phyloP scores from a whole-genome alignment of 108 stramenopile species.

The Mediolabrus comicus region DNA sequence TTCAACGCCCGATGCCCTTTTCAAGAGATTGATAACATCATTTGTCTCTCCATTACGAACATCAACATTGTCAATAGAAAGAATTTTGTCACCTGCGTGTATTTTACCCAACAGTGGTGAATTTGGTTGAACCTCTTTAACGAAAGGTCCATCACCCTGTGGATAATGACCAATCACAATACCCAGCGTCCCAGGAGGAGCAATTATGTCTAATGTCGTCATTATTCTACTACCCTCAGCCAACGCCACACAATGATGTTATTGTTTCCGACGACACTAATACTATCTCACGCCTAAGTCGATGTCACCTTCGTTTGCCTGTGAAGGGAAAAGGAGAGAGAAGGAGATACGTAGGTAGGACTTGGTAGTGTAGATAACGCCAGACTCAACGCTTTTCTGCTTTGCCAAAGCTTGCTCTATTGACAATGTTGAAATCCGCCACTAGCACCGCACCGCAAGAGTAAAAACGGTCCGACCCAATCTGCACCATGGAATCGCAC shows the following conservation, averaged over 20 bases:
- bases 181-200: not conserved
- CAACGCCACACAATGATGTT: not conserved
- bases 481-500: too few relatives aligned
- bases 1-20: not conserved
- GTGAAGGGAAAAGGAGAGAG: too few relatives aligned
- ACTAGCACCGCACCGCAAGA: too few relatives aligned
- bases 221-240: not conserved
- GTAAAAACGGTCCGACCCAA: too few relatives aligned
- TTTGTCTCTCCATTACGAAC: not conserved
- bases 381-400: too few relatives aligned
- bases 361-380: not conserved
- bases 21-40: not conserved
- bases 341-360: not conserved
- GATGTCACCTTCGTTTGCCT: too few relatives aligned
- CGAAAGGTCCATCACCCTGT: not conserved
- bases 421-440: not conserved
- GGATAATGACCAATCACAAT: not conserved
- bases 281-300: too few relatives aligned
- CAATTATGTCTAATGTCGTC: not conserved
- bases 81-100: not conserved
- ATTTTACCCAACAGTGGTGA: not conserved
- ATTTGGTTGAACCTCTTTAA: not conserved
- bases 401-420: too few relatives aligned
- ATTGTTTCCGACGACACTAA: not conserved
- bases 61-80: not conserved